phyloP scores from a whole-genome alignment of 805 yeast genomes.

The Yarrowia sp. region DNA sequence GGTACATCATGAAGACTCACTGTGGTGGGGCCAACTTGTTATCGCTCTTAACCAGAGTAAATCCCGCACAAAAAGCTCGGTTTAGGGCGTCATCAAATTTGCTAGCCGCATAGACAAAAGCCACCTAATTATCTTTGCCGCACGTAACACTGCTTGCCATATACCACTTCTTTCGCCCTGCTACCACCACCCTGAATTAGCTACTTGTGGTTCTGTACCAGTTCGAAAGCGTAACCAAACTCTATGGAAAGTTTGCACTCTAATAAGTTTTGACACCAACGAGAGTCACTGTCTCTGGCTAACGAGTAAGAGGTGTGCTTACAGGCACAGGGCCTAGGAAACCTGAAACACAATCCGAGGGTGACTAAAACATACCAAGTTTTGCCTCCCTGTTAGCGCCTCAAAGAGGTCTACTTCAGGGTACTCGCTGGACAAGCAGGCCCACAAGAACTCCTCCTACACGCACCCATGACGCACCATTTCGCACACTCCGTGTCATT shows the following conservation, averaged over 20 bases:
- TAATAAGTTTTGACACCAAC: neutral
- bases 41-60: neutral
- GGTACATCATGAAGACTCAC: neutral
- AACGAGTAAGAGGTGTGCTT: neutral
- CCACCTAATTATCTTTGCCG: neutral
- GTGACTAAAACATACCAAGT: neutral
- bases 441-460: neutral
- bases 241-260: slow-evolving; percentile 16
- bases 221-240: neutral
- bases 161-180: neutral
- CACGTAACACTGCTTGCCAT: neutral
- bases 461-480: slow-evolving; percentile 2
- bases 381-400: neutral
- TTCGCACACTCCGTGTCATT: slow-evolving; percentile 12
- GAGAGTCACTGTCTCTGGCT: neutral
- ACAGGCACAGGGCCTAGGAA: neutral
- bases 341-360: neutral
- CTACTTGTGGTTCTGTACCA: neutral
- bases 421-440: neutral
- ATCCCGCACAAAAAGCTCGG: neutral
- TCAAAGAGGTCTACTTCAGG: neutral
- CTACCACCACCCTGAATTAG: neutral
- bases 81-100: neutral
- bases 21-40: neutral
- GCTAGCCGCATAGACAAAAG: neutral